Evolutionary conservation across 768 basidiomycete species (phyloP).

Genomic region (Glaciozyma martinii): DNA sequence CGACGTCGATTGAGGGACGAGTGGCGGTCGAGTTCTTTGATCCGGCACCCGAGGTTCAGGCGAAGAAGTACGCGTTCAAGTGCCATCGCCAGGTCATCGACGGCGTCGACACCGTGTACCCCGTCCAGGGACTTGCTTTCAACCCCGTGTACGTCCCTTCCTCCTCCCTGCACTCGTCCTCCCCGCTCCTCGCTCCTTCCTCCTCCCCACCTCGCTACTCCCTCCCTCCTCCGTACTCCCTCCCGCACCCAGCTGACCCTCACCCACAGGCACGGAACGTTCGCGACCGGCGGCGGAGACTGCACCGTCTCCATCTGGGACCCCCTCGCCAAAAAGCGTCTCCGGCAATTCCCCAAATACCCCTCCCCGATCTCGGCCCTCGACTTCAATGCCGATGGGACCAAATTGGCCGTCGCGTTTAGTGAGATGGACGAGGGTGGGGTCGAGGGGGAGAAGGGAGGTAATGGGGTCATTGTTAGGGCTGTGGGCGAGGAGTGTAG

Average conservation of each 20-base stretch:
- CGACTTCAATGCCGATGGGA: conserved; percentile 45
- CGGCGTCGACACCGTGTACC: conserved; percentile 91
- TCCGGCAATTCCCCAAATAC: conserved; percentile 81
- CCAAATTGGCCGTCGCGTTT: conserved; percentile 40
- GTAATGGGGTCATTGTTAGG: conserved; percentile 24
- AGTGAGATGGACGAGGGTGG: conserved; percentile 25
- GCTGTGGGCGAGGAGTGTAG: conserved; percentile 23
- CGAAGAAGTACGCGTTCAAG: conserved; percentile 92
- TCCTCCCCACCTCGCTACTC: neutral
- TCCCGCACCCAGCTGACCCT: neutral
- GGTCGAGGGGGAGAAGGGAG: neutral
- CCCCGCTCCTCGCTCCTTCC: neutral
- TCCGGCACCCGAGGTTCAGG: conserved; percentile 62
- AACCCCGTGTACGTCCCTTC: conserved; percentile 60
- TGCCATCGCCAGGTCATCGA: conserved; percentile 85
- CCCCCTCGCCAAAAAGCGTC: conserved; percentile 86
- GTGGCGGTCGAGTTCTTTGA: conserved; percentile 98
- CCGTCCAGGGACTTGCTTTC: conserved; percentile 89
- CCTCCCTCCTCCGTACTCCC: conserved; percentile 3
- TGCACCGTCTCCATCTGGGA: conserved; percentile 94
- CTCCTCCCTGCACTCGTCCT: too few relatives aligned
- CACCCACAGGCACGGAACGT: conserved; percentile 67
- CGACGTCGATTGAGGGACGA: conserved; percentile 85
- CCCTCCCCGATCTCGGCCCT: conserved; percentile 45
- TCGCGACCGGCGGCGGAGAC: conserved; percentile 91